phyloP scores from a whole-genome alignment of 2,329 filamentous ascomycete genomes.

The Thermomyces lanuginosus region DNA sequence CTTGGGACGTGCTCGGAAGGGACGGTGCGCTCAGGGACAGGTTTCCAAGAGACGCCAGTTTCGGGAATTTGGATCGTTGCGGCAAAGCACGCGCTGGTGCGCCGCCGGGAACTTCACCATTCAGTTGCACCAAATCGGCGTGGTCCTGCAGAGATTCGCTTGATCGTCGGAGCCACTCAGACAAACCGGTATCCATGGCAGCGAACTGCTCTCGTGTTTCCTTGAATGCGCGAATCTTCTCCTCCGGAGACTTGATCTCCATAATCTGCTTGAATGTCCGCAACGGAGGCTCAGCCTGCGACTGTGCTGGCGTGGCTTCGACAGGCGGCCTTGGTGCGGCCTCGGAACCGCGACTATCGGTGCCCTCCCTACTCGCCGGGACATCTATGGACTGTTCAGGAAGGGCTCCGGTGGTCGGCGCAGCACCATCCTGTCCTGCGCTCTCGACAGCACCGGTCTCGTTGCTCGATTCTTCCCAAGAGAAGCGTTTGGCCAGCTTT shows the following conservation, averaged over 20 bases:
- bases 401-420: no score
- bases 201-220: conserved; percentile 57
- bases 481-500: conserved; percentile 25
- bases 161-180: conserved; percentile 38
- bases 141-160: conserved; percentile 38
- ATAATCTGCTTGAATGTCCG: conserved; percentile 63
- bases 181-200: conserved; percentile 57
- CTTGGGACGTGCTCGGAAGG: conserved; percentile 13
- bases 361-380: no score
- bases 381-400: no score
- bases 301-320: no score
- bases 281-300: conserved; percentile 28
- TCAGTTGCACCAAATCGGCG: conserved; percentile 26
- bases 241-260: conserved; percentile 44
- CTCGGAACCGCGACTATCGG: no score
- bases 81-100: conserved; percentile 15
- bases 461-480: no score
- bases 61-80: conserved; percentile 25
- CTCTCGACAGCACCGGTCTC: conserved; percentile 9
- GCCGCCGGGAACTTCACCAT: conserved; percentile 16
- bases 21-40: conserved; percentile 14
- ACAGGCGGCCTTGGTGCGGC: no score
- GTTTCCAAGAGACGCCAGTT: conserved; percentile 20
- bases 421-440: conserved; percentile 5
- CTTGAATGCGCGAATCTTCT: conserved; percentile 60